Conservation (phyloP, 441 rosid genomes). For the Populus hybrid region DNA sequence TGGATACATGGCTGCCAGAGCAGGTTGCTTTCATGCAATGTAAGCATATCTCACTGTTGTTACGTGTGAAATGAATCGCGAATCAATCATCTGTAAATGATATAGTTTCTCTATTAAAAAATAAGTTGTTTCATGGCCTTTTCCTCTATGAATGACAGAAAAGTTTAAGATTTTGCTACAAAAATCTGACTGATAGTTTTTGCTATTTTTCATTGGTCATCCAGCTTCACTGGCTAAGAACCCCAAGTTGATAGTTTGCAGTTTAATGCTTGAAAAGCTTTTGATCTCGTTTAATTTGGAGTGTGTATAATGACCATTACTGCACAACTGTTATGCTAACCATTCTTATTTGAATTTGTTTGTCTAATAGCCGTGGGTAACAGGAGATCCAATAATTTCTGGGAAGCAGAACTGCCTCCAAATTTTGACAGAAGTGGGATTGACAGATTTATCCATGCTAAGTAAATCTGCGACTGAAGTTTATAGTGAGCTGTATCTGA, state of each 20-base stretch:
- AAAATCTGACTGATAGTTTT: background rate
- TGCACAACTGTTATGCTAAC: background rate
- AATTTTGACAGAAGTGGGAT: constrained; percentile 13
- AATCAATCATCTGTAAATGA: background rate
- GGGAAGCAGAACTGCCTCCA: too few species aligned
- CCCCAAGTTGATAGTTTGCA: too few species aligned
- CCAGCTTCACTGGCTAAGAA: background rate
- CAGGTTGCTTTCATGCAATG: constrained; percentile 79
- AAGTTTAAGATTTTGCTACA: background rate
- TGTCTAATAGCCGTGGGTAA: too few species aligned
- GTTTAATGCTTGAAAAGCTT: too few species aligned
- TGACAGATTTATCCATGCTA: constrained; percentile 52
- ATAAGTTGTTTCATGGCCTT: background rate
- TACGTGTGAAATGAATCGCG: background rate
- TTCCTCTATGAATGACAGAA: background rate
- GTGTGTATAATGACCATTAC: background rate
- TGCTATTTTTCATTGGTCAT: background rate
- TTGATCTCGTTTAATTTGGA: too few species aligned
- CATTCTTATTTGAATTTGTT: too few species aligned
- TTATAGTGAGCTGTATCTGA: background rate
- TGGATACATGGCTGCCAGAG: constrained; percentile 85
- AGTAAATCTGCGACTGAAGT: constrained; percentile 28
- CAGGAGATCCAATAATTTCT: too few species aligned
- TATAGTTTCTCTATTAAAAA: background rate
- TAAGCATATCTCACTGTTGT: constrained; percentile 31